Base-by-base conservation (phyloP, 306 rosid species). In the Vigna radiata region DNA sequence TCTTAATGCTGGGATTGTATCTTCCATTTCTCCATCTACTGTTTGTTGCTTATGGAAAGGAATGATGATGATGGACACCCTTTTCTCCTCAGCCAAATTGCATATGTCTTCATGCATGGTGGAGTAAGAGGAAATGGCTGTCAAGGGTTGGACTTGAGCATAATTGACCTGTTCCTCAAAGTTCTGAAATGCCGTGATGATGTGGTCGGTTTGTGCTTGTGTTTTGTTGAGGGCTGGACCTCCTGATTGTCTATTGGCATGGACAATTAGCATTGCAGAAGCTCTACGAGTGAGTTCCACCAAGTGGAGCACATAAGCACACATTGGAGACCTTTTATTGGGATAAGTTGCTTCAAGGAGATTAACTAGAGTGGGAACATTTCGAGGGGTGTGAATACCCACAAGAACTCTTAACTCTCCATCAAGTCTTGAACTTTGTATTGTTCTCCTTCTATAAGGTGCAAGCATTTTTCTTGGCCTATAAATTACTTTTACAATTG, bases 1-100 rank as follows among this genome's bases (percentile, higher is more conserved):
- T 77, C 93, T 80, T 44, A 85, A 82, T 2, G 93, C 91, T 2
- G 97, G 98, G 61, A 87, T 94, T 53, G 88, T 84, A 41, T 89
- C 87, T 58, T 89, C 82, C 96, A 94, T 94, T 19, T 87, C 93
- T 15, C 98, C 97, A 47, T 91, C 98, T 3, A 94, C 94, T 0
- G 98, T 90, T 59, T 90, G 94, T 47, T 91, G 97, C 75, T 91
- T 94, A 27, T 94, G 98, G 82, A 94, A 94, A 60, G 97, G 98
- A 65, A 94, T 86, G 83, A 94, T 87, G 31, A 94, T 55, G 39
- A 86, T 47, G 55, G 93, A 88, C 0, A 83, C 97, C 4, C 96
- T 87, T 70, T 89, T 90, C 49, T 94, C 98, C 63, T 90, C 98
- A 0, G 96, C 96, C 67, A 90, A 76, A 63, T 47, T 78, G 84